Evolutionary conservation across 2,329 filamentous ascomycete genomes (phyloP).

Genomic region (Hypoxylon sp.): DNA sequence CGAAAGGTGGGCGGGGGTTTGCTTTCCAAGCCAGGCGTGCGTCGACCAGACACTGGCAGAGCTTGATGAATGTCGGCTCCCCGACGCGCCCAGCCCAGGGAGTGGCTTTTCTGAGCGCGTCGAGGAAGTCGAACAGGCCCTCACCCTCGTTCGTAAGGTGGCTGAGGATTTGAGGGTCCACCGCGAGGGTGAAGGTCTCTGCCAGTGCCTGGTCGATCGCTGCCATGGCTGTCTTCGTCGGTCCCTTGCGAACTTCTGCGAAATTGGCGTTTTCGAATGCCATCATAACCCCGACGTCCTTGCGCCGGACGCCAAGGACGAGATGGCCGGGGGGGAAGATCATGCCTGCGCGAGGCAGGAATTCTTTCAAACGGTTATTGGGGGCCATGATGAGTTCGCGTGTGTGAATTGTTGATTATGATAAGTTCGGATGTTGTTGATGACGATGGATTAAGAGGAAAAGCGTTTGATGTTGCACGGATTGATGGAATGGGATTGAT

Average conservation of each 20-base stretch:
- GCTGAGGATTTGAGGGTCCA: background rate
- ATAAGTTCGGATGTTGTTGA: background rate
- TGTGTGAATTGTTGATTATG: background rate
- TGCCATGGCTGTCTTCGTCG: background rate
- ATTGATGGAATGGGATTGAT: no score
- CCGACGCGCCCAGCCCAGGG: background rate
- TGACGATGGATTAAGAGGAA: no score
- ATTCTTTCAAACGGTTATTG: background rate
- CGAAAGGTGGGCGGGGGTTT: constrained; percentile 8
- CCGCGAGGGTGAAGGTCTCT: background rate
- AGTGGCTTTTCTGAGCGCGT: background rate
- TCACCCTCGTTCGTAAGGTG: background rate
- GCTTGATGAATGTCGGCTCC: constrained; percentile 7
- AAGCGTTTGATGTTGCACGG: no score
- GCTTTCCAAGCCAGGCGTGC: constrained; percentile 19
- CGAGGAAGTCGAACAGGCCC: background rate
- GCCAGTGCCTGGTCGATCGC: constrained; percentile 10
- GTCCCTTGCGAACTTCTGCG: background rate
- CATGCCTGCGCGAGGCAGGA: background rate
- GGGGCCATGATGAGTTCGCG: background rate
- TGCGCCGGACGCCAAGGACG: background rate
- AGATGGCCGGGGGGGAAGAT: background rate
- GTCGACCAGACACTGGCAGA: constrained; percentile 11
- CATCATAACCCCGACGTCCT: background rate
- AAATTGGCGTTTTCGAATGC: background rate